These are phyloP conservation scores for Pestalotiopsis sp. DNA, from an alignment of 2,329 filamentous ascomycete species.

Conservation along the genomic window DNA sequence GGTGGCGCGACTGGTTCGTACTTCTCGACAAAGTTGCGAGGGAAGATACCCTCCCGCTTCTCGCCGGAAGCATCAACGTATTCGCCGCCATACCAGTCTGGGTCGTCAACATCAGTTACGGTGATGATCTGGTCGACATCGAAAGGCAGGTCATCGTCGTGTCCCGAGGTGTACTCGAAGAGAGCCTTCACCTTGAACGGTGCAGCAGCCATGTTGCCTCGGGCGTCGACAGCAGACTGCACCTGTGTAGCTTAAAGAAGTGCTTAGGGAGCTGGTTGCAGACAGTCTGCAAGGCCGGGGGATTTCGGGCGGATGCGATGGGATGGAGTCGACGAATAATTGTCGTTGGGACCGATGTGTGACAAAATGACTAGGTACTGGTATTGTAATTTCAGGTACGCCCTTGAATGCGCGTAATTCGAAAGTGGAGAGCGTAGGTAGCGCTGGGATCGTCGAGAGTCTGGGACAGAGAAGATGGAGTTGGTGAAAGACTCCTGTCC, in stretches of 20 bases:
- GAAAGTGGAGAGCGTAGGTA: slow-evolving; percentile 7
- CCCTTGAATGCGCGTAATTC: slow-evolving; percentile 1
- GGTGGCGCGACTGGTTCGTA: slow-evolving; percentile 91
- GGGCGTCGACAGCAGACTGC: slow-evolving; percentile 23
- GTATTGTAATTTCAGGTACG: neutral
- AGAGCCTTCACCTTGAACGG: slow-evolving; percentile 95
- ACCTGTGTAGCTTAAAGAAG: slow-evolving; percentile 15
- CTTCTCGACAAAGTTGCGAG: slow-evolving; percentile 95
- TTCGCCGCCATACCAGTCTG: slow-evolving; percentile 90
- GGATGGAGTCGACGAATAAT: slow-evolving; percentile 6
- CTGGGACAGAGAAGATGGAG: slow-evolving; percentile 19
- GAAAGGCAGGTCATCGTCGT: slow-evolving; percentile 95
- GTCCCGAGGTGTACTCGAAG: slow-evolving; percentile 89
- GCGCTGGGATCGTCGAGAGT: neutral
- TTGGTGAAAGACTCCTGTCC: neutral
- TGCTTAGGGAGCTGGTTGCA: neutral
- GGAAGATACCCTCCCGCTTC: slow-evolving; percentile 86
- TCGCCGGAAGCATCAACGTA: slow-evolving; percentile 76
- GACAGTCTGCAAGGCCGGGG: slow-evolving; percentile 2
- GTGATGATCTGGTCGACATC: slow-evolving; percentile 85
- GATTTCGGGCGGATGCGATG: slow-evolving; percentile 29
- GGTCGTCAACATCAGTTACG: slow-evolving; percentile 89
- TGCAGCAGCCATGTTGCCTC: slow-evolving; percentile 64
- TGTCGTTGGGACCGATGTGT: neutral
- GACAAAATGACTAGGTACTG: neutral